Evolutionary conservation across 2,329 filamentous ascomycete genomes (phyloP), one percentile per base, ranked within the genome.

Genomic region (Penicillium sp.): DNA sequence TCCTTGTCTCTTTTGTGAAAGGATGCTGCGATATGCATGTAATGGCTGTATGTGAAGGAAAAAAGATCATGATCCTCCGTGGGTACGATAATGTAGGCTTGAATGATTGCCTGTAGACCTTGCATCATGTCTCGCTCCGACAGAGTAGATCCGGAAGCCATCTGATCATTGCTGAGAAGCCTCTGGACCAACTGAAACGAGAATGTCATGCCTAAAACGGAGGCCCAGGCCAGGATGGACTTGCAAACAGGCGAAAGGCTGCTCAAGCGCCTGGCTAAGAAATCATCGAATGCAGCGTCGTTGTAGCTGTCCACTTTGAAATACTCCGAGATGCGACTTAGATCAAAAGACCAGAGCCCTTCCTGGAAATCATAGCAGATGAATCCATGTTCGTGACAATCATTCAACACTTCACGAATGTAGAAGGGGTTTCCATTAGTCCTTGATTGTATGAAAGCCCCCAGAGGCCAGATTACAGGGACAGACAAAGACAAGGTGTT

Each of bases 241-340:
- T 29, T 42, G 23, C 21, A 24, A n/a, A 45, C 28, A 21, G 43
- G 28, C 28, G 43, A 34, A 18, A 45, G 16, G 28, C 43, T 45
- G 16, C 43, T 34, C 31, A 34, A 15, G 5, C 31, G 31, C 15
- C 31, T 34, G 15, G 13, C 15, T n/a, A 34, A 34, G 31, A 34
- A 34, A n/a, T 34, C 31, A n/a, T 34, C 31, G 13, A 34, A 34
- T 3, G 15, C 15, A 5, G 38, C 36, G 36, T 49, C 46, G 36
- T 49, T 41, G 38, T 43, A 49, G 24, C 13, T 28, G 46, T 49
- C 46, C 21, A 16, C 26, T 26, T 49, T 43, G 23, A 49, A 49
- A 43, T 49, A 24, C 6, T 49, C 46, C 10, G 46, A 33, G 7
- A 49, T 43, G 29, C 2, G 80, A 12, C 28, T 34, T 2, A 45